A percentile compares a stretch with the other conserved stretches of the same genome.
Evolutionary conservation across 2,329 filamentous ascomycete species (phyloP).

Genomic region (Epichloe hybrida): DNA sequence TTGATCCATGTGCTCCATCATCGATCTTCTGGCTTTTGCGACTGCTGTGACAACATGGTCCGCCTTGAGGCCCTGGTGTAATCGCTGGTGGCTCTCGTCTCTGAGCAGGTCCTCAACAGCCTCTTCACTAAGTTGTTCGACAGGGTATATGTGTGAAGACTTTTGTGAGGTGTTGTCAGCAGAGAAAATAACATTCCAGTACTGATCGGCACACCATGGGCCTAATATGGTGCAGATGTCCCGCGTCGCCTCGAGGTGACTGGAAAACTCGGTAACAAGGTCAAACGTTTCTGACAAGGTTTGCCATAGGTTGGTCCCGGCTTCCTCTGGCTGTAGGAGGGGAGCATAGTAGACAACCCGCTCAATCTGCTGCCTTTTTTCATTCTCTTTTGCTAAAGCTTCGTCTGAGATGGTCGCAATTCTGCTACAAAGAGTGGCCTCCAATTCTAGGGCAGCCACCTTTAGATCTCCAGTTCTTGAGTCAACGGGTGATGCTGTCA

Average conservation of each 20-base stretch:
- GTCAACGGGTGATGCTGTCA: slow-evolving; percentile 94
- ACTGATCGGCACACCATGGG: slow-evolving; percentile 69
- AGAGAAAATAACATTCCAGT: slow-evolving; percentile 57
- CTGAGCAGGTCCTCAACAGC: not conserved
- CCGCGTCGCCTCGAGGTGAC: slow-evolving; percentile 45
- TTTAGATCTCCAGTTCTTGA: slow-evolving; percentile 55
- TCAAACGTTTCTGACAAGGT: slow-evolving; percentile 34
- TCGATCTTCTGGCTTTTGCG: not conserved
- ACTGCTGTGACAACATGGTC: not conserved
- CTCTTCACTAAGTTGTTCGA: not conserved
- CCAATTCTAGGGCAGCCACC: slow-evolving; percentile 58
- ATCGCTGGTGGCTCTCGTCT: not conserved
- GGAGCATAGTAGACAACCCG: slow-evolving; percentile 30
- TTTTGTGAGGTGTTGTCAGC: slow-evolving; percentile 44
- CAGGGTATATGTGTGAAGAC: slow-evolving; percentile 34
- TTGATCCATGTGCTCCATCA: not conserved
- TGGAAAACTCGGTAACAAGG: slow-evolving; percentile 33
- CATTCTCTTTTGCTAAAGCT: slow-evolving; percentile 13
- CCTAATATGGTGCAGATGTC: slow-evolving; percentile 56
- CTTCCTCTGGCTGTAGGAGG: slow-evolving; percentile 29
- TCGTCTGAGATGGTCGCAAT: slow-evolving; percentile 58
- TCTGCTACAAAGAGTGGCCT: slow-evolving; percentile 62
- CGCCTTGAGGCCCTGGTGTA: not conserved
- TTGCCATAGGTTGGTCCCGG: slow-evolving; percentile 51
- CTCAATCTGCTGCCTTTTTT: slow-evolving; percentile 31